phyloP scores from a whole-genome alignment of 495 filamentous ascomycete genomes.

The Hypoxylon fuscum region DNA sequence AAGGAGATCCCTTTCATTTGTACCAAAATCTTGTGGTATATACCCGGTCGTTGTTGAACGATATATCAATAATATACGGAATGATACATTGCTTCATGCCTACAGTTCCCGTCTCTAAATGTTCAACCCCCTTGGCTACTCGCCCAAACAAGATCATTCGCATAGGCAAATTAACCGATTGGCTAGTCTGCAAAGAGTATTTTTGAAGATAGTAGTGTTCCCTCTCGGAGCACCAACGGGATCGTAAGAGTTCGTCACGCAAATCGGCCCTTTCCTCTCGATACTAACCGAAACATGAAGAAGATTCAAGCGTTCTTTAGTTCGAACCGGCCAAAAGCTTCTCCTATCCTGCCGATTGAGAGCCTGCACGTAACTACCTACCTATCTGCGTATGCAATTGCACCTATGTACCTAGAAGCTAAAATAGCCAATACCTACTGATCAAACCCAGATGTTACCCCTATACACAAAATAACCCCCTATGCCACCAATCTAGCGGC shows the following conservation, averaged over 20 bases:
- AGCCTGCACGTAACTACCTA: neutral
- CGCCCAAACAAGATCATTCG: neutral
- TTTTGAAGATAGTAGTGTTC: no score
- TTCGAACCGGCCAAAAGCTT: neutral
- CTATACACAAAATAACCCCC: no score
- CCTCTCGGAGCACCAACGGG: neutral
- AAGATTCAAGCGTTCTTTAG: neutral
- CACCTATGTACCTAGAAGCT: no score
- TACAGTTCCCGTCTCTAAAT: neutral
- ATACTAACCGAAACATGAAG: conserved; percentile 1
- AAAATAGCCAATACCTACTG: no score
- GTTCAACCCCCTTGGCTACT: neutral
- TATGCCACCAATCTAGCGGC: neutral
- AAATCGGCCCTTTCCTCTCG: conserved; percentile 14
- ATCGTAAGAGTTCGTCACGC: neutral
- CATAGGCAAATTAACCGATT: no score
- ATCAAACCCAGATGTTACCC: no score
- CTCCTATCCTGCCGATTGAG: neutral
- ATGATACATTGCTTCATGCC: conserved; percentile 3
- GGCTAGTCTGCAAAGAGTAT: no score
- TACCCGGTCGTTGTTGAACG: conserved; percentile 10
- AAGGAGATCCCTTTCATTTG: conserved; percentile 6
- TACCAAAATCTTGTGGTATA: conserved; percentile 8
- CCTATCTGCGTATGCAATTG: neutral
- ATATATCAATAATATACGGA: conserved; percentile 2